Percentiles rank a stretch among this genome's conserved stretches.
Evolutionary conservation across 2,329 filamentous ascomycete genomes (phyloP).

Genomic region (Penicillium oxalicum): DNA sequence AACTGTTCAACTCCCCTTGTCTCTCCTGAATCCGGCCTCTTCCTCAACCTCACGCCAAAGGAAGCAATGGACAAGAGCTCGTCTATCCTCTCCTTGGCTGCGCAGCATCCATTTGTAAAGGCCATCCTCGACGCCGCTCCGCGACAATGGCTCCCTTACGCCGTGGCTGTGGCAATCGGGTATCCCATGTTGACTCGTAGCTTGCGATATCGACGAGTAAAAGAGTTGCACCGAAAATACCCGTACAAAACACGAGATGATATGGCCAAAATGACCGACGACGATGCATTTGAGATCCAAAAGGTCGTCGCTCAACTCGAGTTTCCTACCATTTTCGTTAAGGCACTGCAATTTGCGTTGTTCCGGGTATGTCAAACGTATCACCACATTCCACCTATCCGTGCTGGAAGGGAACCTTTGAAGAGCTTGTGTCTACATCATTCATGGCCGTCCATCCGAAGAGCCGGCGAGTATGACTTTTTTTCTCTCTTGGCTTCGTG

Average conservation of each 20-base stretch:
- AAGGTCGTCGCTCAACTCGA: conserved; percentile 45
- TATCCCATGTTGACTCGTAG: conserved; percentile 25
- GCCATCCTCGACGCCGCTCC: conserved; percentile 5
- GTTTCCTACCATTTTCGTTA: conserved; percentile 50
- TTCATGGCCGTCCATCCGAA: no score
- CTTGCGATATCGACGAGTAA: conserved; percentile 31
- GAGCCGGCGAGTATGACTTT: no score
- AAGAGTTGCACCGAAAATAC: conserved; percentile 38
- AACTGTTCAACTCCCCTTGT: no score
- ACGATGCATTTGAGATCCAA: conserved; percentile 49
- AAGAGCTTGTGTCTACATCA: no score
- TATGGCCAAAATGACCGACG: conserved; percentile 49
- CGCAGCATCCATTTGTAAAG: conserved; percentile 1
- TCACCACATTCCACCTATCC: neutral
- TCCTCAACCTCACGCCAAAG: neutral
- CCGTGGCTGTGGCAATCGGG: conserved; percentile 17
- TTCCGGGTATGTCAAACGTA: conserved; percentile 43
- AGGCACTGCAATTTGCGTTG: conserved; percentile 53
- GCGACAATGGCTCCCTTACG: conserved; percentile 20
- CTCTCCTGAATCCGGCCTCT: no score
- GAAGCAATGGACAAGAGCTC: conserved; percentile 7
- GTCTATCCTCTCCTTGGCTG: neutral
- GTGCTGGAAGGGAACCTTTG: neutral
- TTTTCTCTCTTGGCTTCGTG: no score
- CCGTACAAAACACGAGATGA: conserved; percentile 43